phyloP scores from a whole-genome alignment of 805 yeast species.

The Monosporozyma siamensis region DNA sequence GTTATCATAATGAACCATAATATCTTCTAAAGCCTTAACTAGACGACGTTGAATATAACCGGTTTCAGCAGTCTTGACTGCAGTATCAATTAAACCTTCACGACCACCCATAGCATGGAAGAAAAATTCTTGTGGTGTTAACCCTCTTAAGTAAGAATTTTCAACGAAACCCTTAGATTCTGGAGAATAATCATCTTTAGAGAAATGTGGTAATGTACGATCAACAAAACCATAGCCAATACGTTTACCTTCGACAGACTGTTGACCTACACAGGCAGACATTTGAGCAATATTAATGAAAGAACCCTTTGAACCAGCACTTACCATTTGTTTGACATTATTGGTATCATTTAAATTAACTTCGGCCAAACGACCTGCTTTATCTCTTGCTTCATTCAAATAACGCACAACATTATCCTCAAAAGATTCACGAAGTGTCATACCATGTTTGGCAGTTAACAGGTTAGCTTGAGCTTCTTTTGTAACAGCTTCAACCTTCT shows the following conservation, averaged over 20 bases:
- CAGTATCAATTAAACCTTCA: slow-evolving; percentile 99
- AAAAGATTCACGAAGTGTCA: slow-evolving; percentile 97
- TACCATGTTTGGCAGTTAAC: slow-evolving; percentile 95
- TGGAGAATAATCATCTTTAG: slow-evolving; percentile 97
- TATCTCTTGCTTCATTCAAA: slow-evolving; percentile 96
- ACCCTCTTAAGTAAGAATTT: slow-evolving; percentile 91
- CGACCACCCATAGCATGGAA: slow-evolving; percentile 99
- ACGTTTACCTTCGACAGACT: slow-evolving; percentile 99
- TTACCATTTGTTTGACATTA: slow-evolving; percentile 98
- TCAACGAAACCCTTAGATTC: slow-evolving; percentile 98
- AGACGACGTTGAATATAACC: slow-evolving; percentile 98
- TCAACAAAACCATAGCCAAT: slow-evolving; percentile 96
- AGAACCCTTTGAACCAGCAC: slow-evolving; percentile 98
- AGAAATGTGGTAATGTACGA: slow-evolving; percentile 94
- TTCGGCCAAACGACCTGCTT: slow-evolving; percentile 98
- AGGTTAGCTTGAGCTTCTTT: slow-evolving; percentile 83
- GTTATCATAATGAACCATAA: slow-evolving; percentile 97
- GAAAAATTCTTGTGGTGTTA: slow-evolving; percentile 97
- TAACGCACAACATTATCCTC: slow-evolving; percentile 95
- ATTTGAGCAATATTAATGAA: slow-evolving; percentile 97
- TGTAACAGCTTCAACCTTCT: slow-evolving; percentile 88
- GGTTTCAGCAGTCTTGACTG: slow-evolving; percentile 97
- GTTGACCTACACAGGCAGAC: slow-evolving; percentile 99
- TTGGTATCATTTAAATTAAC: slow-evolving; percentile 87
- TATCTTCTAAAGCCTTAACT: slow-evolving; percentile 93